These are phyloP conservation scores for Melocanna baccifera DNA, from an alignment of 176 grass and related monocot species.

Conservation along the genomic window DNA sequence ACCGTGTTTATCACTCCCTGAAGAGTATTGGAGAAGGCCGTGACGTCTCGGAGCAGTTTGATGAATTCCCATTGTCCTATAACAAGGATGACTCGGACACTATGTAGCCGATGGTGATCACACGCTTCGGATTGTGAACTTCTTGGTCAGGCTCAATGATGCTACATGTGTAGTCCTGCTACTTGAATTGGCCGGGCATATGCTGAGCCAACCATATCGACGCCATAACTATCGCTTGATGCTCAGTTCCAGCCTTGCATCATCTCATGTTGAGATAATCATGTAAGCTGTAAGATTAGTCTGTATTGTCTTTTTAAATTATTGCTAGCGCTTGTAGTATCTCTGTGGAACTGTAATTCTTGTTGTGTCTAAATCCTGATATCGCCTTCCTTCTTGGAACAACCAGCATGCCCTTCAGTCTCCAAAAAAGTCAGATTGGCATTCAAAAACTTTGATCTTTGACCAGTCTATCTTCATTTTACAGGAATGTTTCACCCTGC, in stretches of 20 bases:
- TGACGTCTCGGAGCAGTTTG: conserved; percentile 72
- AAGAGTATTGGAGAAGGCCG: conserved; percentile 50
- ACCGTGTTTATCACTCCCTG: conserved; percentile 63
- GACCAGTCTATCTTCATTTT: conserved; percentile 1
- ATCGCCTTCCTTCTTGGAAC: conserved; percentile 40
- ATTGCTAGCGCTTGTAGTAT: conserved; percentile 38
- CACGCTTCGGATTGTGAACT: not conserved
- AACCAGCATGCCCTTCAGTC: conserved; percentile 13
- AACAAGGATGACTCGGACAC: conserved; percentile 76
- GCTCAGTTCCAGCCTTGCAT: conserved; percentile 11
- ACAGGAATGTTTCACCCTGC: conserved; percentile 7
- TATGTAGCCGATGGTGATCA: conserved; percentile 26
- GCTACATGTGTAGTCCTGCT: conserved; percentile 15
- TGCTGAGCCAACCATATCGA: conserved; percentile 15
- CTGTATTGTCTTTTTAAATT: conserved; percentile 30
- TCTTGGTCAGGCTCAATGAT: conserved; percentile 12
- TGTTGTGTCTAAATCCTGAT: conserved; percentile 55
- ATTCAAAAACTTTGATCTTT: not conserved
- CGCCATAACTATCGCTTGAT: conserved; percentile 21
- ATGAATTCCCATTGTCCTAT: conserved; percentile 80
- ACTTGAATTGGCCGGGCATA: conserved; percentile 5
- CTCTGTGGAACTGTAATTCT: conserved; percentile 49
- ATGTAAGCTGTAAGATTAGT: conserved; percentile 62
- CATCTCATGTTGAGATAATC: conserved; percentile 37
- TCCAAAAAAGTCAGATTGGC: conserved; percentile 1